Evolutionary conservation across 495 filamentous ascomycete species (phyloP).

Genomic region (Podospora appendiculata): DNA sequence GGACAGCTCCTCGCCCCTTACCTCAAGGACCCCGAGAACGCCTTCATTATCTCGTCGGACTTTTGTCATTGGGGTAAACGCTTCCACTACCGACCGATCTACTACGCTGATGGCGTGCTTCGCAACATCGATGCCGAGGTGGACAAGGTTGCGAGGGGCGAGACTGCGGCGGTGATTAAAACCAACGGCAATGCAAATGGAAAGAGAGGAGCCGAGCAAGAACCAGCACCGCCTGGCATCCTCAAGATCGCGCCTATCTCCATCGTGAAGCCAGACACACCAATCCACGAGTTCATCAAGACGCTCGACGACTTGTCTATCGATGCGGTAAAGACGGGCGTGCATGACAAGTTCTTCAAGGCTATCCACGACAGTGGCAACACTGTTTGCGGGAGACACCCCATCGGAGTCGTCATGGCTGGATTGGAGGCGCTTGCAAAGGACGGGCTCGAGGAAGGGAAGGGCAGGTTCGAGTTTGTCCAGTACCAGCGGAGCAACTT

Average conservation of each 20-base stretch:
- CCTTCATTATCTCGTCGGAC: conserved; percentile 86
- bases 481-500: conserved; percentile 87
- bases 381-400: conserved; percentile 92
- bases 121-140: conserved; percentile 8
- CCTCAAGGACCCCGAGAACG: conserved; percentile 63
- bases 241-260: background rate
- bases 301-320: conserved; percentile 76
- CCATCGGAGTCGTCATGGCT: conserved; percentile 91
- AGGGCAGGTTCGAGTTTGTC: conserved; percentile 72
- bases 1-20: conserved; percentile 72
- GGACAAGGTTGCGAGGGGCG: background rate
- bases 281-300: conserved; percentile 78
- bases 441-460: conserved; percentile 27
- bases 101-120: conserved; percentile 13
- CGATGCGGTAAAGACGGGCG: conserved; percentile 69
- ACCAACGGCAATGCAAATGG: too few species aligned
- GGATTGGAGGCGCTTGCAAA: conserved; percentile 57
- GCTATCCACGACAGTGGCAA: conserved; percentile 69
- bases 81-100: conserved; percentile 60
- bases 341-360: conserved; percentile 58
- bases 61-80: conserved; percentile 94
- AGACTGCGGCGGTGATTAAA: too few species aligned
- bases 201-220: conserved; percentile 6
- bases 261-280: conserved; percentile 17
- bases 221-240: background rate